phyloP scores from a whole-genome alignment of 805 yeast species.

The Ogataea chonburiensis region DNA sequence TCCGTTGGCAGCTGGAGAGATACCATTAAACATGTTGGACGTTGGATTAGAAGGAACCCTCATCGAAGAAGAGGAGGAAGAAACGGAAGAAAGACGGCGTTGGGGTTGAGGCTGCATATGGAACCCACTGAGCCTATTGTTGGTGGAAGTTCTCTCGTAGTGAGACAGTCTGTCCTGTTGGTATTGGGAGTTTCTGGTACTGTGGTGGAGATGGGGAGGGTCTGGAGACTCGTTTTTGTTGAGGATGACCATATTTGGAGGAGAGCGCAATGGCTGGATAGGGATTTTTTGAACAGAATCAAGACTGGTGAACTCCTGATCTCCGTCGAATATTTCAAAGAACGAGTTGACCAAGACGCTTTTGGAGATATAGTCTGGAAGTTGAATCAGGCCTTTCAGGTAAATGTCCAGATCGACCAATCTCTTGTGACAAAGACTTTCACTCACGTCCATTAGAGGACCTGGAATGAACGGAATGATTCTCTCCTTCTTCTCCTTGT shows the following conservation, averaged over 20 bases:
- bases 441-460: constrained; percentile 88
- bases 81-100: constrained; percentile 19
- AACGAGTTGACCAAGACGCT: constrained; percentile 66
- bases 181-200: constrained; percentile 36
- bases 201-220: constrained; percentile 17
- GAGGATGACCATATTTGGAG: constrained; percentile 32
- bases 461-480: constrained; percentile 95
- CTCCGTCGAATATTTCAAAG: constrained; percentile 67
- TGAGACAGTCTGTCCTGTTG: constrained; percentile 54
- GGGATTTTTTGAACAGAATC: constrained; percentile 21
- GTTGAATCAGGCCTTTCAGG: constrained; percentile 52
- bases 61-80: constrained; percentile 21
- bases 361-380: constrained; percentile 76
- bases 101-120: constrained; percentile 21
- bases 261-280: constrained; percentile 30
- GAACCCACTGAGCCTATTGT: constrained; percentile 26
- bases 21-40: too few relatives aligned
- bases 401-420: constrained; percentile 54
- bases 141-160: constrained; percentile 37
- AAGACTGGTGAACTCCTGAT: constrained; percentile 42
- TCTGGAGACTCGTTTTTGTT: constrained; percentile 21
- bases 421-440: constrained; percentile 54
- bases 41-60: constrained; percentile 18
- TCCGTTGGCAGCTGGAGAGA: too few relatives aligned
- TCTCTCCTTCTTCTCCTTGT: constrained; percentile 73